These are phyloP conservation scores for Moricandia arvensis DNA, from an alignment of 345 rosid species.

Conservation along the genomic window DNA sequence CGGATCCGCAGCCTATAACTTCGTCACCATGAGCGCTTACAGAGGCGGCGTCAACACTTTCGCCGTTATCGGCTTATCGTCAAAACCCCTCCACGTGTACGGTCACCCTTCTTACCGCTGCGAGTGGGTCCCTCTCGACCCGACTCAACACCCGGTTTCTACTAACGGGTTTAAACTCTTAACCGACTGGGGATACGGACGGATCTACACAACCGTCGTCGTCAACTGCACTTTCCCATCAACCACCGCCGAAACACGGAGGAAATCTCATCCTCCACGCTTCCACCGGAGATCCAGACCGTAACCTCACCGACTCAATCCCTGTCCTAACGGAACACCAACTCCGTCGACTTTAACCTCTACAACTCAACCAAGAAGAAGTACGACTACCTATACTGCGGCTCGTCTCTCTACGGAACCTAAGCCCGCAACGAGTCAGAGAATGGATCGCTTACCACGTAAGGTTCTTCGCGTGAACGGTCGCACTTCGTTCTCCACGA, in stretches of 20 bases:
- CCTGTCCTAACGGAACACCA: conserved; percentile 51
- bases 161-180: conserved; percentile 51
- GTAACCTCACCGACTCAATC: conserved; percentile 60
- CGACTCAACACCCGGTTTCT: conserved; percentile 25
- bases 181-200: conserved; percentile 96
- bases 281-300: conserved; percentile 57
- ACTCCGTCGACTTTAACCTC: conserved; percentile 40
- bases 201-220: conserved; percentile 79
- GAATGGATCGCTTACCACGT: conserved; percentile 91
- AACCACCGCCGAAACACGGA: conserved; percentile 51
- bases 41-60: conserved; percentile 72
- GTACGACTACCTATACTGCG: conserved; percentile 83
- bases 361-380: conserved; percentile 45
- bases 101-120: conserved; percentile 65
- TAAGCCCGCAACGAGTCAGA: conserved; percentile 78
- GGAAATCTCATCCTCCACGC: conserved; percentile 70
- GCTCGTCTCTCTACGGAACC: conserved; percentile 68
- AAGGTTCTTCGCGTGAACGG: conserved; percentile 60
- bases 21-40: conserved; percentile 74
- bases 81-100: conserved; percentile 80
- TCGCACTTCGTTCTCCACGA: conserved; percentile 88
- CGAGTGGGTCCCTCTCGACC: conserved; percentile 58
- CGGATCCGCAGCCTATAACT: conserved; percentile 84
- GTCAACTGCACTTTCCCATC: conserved; percentile 74
- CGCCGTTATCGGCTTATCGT: conserved; percentile 73